These are phyloP conservation scores for Cystobasidiopsis lactophilus DNA, from an alignment of 768 basidiomycete species.

Conservation along the genomic window DNA sequence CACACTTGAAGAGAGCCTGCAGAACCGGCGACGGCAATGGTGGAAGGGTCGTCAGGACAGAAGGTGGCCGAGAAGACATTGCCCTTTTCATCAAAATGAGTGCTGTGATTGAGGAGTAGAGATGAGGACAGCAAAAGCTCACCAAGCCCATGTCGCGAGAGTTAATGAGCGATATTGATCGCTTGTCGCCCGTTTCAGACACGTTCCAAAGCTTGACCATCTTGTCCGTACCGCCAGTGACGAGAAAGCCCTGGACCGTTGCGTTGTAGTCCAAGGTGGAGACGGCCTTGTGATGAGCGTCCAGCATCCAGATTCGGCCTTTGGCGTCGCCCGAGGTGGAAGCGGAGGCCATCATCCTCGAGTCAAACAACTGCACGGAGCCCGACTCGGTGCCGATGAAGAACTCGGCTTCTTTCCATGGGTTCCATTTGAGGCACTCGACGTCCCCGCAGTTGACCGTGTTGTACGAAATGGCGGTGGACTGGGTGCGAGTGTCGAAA, in stretches of 20 bases:
- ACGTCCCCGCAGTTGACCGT: slow-evolving; percentile 54
- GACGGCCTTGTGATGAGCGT: slow-evolving; percentile 77
- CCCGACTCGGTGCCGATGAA: slow-evolving; percentile 92
- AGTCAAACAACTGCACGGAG: slow-evolving; percentile 75
- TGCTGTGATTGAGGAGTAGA: too few relatives aligned
- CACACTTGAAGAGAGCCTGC: slow-evolving; percentile 85
- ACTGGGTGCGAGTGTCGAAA: slow-evolving; percentile 72
- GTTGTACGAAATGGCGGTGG: slow-evolving; percentile 22
- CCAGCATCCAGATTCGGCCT: slow-evolving; percentile 49
- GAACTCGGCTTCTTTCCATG: slow-evolving; percentile 3
- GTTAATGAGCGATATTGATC: slow-evolving; percentile 58
- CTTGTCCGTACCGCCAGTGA: slow-evolving; percentile 86
- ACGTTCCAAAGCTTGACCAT: slow-evolving; percentile 76
- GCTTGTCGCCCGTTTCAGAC: slow-evolving; percentile 38
- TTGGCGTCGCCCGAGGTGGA: neutral
- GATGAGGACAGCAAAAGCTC: slow-evolving; percentile 17
- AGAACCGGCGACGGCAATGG: slow-evolving; percentile 79
- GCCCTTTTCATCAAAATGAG: slow-evolving; percentile 37
- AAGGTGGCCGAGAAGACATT: slow-evolving; percentile 81
- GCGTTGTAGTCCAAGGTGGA: slow-evolving; percentile 80
- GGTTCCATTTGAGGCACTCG: slow-evolving; percentile 86
- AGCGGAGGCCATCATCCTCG: slow-evolving; percentile 27
- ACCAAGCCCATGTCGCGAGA: slow-evolving; percentile 81
- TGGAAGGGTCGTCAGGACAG: slow-evolving; percentile 86
- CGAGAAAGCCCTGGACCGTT: slow-evolving; percentile 69